Base-by-base conservation (phyloP, 225 moss, liverwort and hornwort species). In the Bryoerythrophyllum caledonicum region DNA sequence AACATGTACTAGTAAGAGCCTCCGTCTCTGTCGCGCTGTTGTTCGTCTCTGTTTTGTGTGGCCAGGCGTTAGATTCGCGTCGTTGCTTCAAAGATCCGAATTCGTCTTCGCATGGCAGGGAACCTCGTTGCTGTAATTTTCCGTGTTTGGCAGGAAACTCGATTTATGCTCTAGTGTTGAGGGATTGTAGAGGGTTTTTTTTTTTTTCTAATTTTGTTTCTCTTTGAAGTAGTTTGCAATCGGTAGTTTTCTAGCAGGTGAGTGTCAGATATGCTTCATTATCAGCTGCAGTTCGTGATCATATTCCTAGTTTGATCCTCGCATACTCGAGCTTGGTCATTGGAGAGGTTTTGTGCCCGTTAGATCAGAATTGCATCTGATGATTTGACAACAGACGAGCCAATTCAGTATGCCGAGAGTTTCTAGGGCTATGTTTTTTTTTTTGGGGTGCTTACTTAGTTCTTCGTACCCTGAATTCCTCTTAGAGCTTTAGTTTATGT, bases 1-100 rank as follows among this genome's bases (percentile, higher is more conserved):
- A 87, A 87, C 74, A 75, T 87, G 76, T 87, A 87, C 87, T 87
- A 87, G 87, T 87, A 82, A 84, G 87, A 52, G 63, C 52, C 24
- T 66, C 63, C 57, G 40, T 41, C 53, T 43, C 52, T 72, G 10
- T 27, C 57, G 48, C 35, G 40, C 43, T 34, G 34, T 64, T 7
- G 35, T 65, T 28, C 23, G 34, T 61, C 30, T 30, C 24, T 44
- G 56, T 35, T 8, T 34, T 48, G n/a, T 63, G 49, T 7, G 48
- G 16, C 34, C 37, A 32, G 3, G 40, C 28, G 55, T 69, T 30
- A 3, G 46, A 70, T 80, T 74, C 30, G 40, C 52, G 73, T 24
- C 1, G 3, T 0, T 68, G 11, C 9, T 46, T 54, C 54, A 71
- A 81, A 38, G 77, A 61, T 78, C 74, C 17, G 48, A 70, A 43